Base-by-base conservation (phyloP, 2,329 filamentous ascomycete genomes). In the Cryphonectria naterciae region DNA sequence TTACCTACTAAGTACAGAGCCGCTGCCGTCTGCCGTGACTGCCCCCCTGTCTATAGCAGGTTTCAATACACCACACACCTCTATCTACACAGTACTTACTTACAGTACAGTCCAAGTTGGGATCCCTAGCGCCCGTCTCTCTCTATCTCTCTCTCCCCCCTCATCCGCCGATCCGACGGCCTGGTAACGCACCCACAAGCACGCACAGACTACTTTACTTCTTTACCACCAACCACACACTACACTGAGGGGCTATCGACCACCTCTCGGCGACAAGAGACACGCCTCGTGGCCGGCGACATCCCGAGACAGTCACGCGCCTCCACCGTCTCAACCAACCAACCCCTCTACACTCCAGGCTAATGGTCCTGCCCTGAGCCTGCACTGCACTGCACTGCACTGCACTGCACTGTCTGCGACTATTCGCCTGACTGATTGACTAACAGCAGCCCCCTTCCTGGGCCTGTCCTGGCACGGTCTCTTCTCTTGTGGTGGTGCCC, bases 261-360 rank as follows among this genome's bases (percentile, higher is more conserved):
- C 49, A 41, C 49, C 28, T 25, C 17, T 54, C 71, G 67, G 67
- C 69, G 69, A 71, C 71, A 69, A 67, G 39, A 49, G 52, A 69
- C 67, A 56, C 67, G 69, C 69, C 69, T 71, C 69, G 71, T 73
- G 69, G 71, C 71, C 71, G 71, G 69, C 46, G 39, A 25, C 41
- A 68, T 68, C 49, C 71, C 71, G 71, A 73, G 69, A 73, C 71
- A 70, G 39, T 15, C 63, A 65, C 63, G 28, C 62, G 58, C 43
- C 54, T 62, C 25, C 49, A 8, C 65, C 5, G n/a, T 54, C 28
- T 19, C 28, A 22, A 22, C 32, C 28, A 17, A 54, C 43, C 43
- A 49, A 67, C 60, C 62, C 35, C 65, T 54, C 41, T 52, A 25
- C 65, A n/a, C 46, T n/a, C 46, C n/a, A 60, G 63, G 71, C 71